These are phyloP conservation scores for Mollisiaceae sp. DNA, from an alignment of 2,329 filamentous ascomycete genomes.

Conservation along the genomic window DNA sequence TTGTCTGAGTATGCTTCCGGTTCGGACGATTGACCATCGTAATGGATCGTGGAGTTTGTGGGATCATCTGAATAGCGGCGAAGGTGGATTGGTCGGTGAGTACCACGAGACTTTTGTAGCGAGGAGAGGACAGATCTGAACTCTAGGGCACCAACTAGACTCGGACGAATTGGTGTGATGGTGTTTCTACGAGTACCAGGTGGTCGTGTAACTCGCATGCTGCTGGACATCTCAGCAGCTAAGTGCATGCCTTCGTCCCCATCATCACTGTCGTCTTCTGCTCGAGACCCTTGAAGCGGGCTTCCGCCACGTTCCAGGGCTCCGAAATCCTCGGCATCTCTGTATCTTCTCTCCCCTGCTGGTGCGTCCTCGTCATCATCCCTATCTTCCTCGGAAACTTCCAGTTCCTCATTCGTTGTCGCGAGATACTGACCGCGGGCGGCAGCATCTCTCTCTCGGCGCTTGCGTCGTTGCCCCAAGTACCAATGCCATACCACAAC, in stretches of 20 bases:
- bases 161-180: constrained; percentile 86
- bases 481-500: constrained; percentile 95
- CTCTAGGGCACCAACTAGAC: constrained; percentile 89
- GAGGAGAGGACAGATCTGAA: constrained; percentile 92
- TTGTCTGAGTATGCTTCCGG: constrained; percentile 43
- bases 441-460: constrained; percentile 69
- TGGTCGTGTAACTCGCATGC: constrained; percentile 85
- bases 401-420: constrained; percentile 54
- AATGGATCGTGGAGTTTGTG: constrained; percentile 25
- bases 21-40: constrained; percentile 47
- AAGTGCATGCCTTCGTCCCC: constrained; percentile 67
- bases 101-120: constrained; percentile 79
- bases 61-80: constrained; percentile 72
- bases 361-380: constrained; percentile 58
- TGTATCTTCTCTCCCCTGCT: constrained; percentile 42
- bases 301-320: constrained; percentile 40
- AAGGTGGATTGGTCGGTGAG: constrained; percentile 70
- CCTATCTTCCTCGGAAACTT: constrained; percentile 70
- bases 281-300: constrained; percentile 50
- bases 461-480: constrained; percentile 64
- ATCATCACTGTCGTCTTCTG: constrained; percentile 49
- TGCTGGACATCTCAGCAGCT: constrained; percentile 84
- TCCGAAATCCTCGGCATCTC: constrained; percentile 39
- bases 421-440: constrained; percentile 77
- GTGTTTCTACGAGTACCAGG: constrained; percentile 70